These are phyloP conservation scores for Trypanosoma vivax DNA, from an alignment of 208 protist species.

Conservation along the genomic window DNA sequence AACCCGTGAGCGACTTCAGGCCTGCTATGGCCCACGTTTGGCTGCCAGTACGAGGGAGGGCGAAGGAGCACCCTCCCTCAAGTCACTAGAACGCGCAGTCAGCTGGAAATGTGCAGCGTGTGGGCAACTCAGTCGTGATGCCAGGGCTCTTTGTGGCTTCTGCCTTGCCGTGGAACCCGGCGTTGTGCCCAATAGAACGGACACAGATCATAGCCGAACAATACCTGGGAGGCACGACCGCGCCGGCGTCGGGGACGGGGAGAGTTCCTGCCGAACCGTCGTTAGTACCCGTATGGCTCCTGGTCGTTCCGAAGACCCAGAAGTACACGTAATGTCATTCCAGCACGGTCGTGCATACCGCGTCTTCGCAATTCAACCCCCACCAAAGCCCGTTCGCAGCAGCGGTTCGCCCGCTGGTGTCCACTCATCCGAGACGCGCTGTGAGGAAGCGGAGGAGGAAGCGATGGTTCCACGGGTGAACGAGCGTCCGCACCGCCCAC, in stretches of 20 bases:
- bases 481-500: not conserved
- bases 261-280: too few relatives aligned
- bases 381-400: not conserved
- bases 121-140: constrained; percentile 1
- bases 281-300: too few relatives aligned
- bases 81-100: too few relatives aligned
- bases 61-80: too few relatives aligned
- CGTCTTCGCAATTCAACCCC: not conserved
- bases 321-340: constrained; percentile 2
- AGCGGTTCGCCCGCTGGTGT: too few relatives aligned
- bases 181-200: not conserved
- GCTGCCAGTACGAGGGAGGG: not conserved
- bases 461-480: not conserved
- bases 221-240: too few relatives aligned
- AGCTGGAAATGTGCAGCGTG: not conserved
- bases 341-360: constrained; percentile 15
- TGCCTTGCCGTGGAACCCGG: constrained; percentile 14
- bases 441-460: not conserved
- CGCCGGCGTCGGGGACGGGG: too few relatives aligned
- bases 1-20: not conserved
- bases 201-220: not conserved
- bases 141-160: constrained; percentile 14
- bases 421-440: not conserved
- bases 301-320: constrained; percentile 6
- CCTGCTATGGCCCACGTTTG: not conserved